phyloP scores from a whole-genome alignment of 495 filamentous ascomycete genomes.

The Penicillium antarcticum region DNA sequence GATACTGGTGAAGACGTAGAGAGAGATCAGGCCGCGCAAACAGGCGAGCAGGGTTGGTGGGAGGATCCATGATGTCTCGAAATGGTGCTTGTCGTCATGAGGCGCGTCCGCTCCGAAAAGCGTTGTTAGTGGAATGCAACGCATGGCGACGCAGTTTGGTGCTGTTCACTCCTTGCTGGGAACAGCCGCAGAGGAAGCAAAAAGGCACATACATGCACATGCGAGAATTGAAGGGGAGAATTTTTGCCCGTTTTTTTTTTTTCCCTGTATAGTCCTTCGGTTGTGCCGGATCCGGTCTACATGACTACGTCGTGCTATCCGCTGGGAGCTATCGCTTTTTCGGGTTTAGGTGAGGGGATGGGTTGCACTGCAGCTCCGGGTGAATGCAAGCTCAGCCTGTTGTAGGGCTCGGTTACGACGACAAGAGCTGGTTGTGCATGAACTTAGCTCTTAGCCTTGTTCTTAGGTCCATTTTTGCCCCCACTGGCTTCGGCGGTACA shows the following conservation, averaged over 20 bases:
- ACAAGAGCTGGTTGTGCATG: neutral
- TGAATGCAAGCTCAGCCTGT: neutral
- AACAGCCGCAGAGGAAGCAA: too few species aligned
- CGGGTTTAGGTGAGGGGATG: too few species aligned
- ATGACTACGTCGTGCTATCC: too few species aligned
- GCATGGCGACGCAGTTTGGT: constrained; percentile 9
- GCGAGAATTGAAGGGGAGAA: too few species aligned
- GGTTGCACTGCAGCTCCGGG: too few species aligned
- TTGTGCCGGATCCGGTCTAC: too few species aligned
- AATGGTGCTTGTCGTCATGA: constrained; percentile 61
- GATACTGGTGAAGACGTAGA: constrained; percentile 71
- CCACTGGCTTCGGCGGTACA: neutral
- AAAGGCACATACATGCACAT: too few species aligned
- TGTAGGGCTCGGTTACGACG: neutral
- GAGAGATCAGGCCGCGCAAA: constrained; percentile 56
- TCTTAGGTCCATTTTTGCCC: neutral
- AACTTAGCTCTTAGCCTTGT: neutral
- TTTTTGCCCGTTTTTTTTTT: too few species aligned
- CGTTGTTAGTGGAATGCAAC: constrained; percentile 11
- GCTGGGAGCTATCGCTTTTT: neutral
- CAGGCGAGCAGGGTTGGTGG: constrained; percentile 57
- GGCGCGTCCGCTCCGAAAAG: constrained; percentile 29
- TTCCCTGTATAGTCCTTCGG: too few species aligned
- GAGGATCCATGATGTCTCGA: constrained; percentile 74
- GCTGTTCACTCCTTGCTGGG: too few species aligned